Conservation (phyloP, 2,329 filamentous ascomycete genomes). For the Colletotrichum magnum region DNA sequence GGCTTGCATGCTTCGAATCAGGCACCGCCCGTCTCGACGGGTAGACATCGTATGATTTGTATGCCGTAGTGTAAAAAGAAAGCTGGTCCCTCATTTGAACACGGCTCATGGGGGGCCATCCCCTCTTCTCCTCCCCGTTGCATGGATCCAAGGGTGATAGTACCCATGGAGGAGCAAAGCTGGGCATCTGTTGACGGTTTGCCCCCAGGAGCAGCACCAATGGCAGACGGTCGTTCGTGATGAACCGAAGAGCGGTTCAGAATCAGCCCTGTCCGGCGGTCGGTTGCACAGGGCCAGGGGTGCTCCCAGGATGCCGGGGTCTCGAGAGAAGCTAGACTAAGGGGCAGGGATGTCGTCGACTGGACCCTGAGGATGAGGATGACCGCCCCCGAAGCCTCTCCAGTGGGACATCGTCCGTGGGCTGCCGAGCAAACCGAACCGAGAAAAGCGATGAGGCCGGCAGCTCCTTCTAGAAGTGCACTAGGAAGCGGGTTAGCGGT, state of each 20-base stretch:
- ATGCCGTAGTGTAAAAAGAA: constrained; percentile 30
- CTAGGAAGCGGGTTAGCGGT: constrained; percentile 14
- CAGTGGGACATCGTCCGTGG: constrained; percentile 24
- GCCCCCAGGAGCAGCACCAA: constrained; percentile 14
- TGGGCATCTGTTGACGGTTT: background rate
- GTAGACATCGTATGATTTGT: constrained; percentile 38
- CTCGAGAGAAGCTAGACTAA: constrained; percentile 1
- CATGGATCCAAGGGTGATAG: constrained; percentile 23
- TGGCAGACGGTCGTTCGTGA: constrained; percentile 19
- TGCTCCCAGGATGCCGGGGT: constrained; percentile 7
- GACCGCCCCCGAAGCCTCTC: constrained; percentile 21
- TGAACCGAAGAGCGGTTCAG: constrained; percentile 27
- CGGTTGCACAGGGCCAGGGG: constrained; percentile 15
- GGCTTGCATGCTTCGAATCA: constrained; percentile 8
- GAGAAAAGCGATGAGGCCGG: constrained; percentile 10
- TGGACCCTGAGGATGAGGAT: constrained; percentile 26
- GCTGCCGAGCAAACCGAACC: constrained; percentile 33
- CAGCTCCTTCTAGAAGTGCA: constrained; percentile 24
- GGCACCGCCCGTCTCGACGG: constrained; percentile 32
- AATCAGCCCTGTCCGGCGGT: constrained; percentile 28
- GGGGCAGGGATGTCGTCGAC: constrained; percentile 12
- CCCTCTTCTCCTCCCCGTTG: background rate
- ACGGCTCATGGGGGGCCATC: constrained; percentile 15
- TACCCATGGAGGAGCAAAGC: constrained; percentile 15
- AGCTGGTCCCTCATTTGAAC: constrained; percentile 31